Conservation (phyloP, 345 rosid species). For the Cardamine resedifolia region DNA sequence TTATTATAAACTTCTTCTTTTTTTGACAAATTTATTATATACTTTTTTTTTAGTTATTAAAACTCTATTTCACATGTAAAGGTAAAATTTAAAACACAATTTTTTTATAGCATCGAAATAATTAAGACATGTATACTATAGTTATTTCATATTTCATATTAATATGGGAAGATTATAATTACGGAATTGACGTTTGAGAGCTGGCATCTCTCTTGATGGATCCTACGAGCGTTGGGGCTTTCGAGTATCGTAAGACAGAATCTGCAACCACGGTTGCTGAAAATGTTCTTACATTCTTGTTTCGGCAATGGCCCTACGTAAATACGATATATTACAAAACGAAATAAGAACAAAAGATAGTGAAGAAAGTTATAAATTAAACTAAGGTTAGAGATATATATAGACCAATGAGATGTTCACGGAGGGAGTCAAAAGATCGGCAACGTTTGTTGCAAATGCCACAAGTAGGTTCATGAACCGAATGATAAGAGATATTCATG, state of each 20-base stretch:
- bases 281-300: constrained; percentile 70
- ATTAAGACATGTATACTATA: neutral
- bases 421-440: constrained; percentile 78
- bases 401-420: constrained; percentile 79
- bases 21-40: no score
- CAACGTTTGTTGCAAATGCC: constrained; percentile 75
- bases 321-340: neutral
- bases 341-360: neutral
- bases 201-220: constrained; percentile 81
- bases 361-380: neutral
- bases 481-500: constrained; percentile 74
- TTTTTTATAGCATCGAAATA: no score
- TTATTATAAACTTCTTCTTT: no score
- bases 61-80: no score
- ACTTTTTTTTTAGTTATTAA: no score
- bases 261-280: constrained; percentile 64
- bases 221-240: constrained; percentile 52
- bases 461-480: constrained; percentile 78
- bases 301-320: constrained; percentile 79
- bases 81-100: no score
- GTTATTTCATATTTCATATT: neutral
- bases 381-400: neutral
- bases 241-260: constrained; percentile 65
- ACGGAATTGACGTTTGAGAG: constrained; percentile 41
- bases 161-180: neutral